A percentile compares a stretch with the other conserved stretches of the same genome.
Evolutionary conservation across 805 yeast species (phyloP).

Genomic region (Sporopachydermia lactativora): DNA sequence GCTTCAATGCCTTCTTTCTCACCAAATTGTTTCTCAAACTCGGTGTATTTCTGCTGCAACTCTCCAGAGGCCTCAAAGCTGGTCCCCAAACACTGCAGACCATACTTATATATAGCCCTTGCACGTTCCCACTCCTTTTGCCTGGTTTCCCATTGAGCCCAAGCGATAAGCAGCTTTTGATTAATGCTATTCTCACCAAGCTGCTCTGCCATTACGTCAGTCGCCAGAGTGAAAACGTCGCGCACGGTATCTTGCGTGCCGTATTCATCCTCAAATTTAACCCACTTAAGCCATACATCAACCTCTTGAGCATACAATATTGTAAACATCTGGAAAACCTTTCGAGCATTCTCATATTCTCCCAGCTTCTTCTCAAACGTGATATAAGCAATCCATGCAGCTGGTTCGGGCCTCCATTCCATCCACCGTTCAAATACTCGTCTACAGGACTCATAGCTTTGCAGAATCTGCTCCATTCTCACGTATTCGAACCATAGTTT

Average conservation of each 20-base stretch:
- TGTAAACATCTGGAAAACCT: constrained; percentile 43
- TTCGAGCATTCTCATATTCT: constrained; percentile 41
- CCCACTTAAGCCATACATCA: constrained; percentile 65
- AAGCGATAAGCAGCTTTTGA: constrained; percentile 28
- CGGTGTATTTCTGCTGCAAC: constrained; percentile 30
- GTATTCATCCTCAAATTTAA: constrained; percentile 46
- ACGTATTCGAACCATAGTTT: constrained; percentile 81
- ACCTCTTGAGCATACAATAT: constrained; percentile 31
- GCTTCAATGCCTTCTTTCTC: constrained; percentile 35
- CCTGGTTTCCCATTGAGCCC: constrained; percentile 62
- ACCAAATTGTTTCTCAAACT: constrained; percentile 58
- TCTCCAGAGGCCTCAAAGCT: constrained; percentile 18
- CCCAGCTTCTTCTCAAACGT: constrained; percentile 59
- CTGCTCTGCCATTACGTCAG: constrained; percentile 30
- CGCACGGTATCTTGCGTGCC: constrained; percentile 31
- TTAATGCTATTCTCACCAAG: constrained; percentile 20
- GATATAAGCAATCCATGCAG: constrained; percentile 66
- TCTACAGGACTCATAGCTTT: constrained; percentile 47
- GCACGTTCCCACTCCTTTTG: constrained; percentile 51
- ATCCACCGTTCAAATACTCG: constrained; percentile 69
- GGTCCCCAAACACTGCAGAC: constrained; percentile 31
- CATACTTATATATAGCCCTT: constrained; percentile 38
- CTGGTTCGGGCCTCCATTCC: constrained; percentile 50
- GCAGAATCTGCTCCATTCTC: constrained; percentile 67
- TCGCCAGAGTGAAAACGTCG: constrained; percentile 50